Conservation (phyloP, 192 early-diverging fungal genomes). For the Coemansia sp. region DNA sequence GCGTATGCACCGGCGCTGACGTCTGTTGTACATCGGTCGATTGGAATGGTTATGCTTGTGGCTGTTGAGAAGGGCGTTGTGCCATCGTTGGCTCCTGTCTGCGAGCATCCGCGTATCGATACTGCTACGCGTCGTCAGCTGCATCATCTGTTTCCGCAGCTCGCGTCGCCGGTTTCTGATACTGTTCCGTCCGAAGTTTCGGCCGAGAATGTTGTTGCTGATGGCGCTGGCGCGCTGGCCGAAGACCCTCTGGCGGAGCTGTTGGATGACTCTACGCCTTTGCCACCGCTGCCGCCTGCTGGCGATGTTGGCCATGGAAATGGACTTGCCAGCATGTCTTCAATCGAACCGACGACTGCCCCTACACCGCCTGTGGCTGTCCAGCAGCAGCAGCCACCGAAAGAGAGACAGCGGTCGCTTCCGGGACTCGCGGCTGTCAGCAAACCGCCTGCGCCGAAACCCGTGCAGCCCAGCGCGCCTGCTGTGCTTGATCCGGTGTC, state of each 20-base stretch:
- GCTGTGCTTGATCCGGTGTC: conserved; percentile 24
- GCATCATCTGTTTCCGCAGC: conserved; percentile 30
- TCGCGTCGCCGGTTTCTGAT: conserved; percentile 28
- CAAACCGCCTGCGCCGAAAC: neutral
- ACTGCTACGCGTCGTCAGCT: conserved; percentile 24
- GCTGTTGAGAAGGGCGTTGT: conserved; percentile 65
- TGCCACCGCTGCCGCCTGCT: neutral
- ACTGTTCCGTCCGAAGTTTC: neutral
- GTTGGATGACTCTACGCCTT: neutral
- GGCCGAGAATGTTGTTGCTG: neutral
- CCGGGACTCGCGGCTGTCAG: neutral
- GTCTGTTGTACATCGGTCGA: conserved; percentile 49
- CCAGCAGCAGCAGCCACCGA: neutral
- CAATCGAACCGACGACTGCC: neutral
- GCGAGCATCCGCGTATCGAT: conserved; percentile 30
- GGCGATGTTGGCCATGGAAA: neutral
- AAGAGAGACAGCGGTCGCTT: neutral
- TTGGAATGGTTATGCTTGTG: conserved; percentile 59
- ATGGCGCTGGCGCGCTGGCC: neutral
- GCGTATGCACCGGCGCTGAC: conserved; percentile 60
- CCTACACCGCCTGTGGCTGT: neutral
- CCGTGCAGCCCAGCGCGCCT: neutral
- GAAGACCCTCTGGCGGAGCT: neutral
- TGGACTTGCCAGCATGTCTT: neutral
- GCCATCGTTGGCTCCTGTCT: conserved; percentile 47